A percentile compares a stretch with the other conserved stretches of the same genome.
These are phyloP conservation scores for Diaporthe sp. DNA, from an alignment of 2,329 filamentous ascomycete genomes.

Conservation along the genomic window DNA sequence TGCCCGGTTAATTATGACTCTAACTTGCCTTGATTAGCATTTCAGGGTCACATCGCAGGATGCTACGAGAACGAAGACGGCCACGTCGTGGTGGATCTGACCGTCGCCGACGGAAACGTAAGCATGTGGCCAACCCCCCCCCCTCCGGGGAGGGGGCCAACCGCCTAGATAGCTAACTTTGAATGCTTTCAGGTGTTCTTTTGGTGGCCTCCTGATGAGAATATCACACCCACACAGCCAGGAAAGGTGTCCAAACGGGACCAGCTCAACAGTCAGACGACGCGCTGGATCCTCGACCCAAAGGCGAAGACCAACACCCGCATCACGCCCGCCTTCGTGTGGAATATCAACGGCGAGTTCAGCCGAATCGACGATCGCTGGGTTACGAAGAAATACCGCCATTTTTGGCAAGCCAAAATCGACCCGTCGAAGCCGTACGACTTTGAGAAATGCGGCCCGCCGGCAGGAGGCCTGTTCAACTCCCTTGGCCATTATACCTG, in stretches of 20 bases:
- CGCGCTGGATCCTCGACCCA: slow-evolving; percentile 57
- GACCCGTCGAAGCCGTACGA: slow-evolving; percentile 56
- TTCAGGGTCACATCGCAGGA: slow-evolving; percentile 62
- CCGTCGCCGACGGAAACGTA: slow-evolving; percentile 56
- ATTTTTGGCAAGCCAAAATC: slow-evolving; percentile 61
- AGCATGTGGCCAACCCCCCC: no score
- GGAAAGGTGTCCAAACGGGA: slow-evolving; percentile 46
- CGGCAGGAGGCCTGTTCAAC: slow-evolving; percentile 60
- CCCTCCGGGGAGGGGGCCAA: no score
- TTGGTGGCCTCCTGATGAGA: slow-evolving; percentile 56
- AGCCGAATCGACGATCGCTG: slow-evolving; percentile 63
- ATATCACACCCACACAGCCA: slow-evolving; percentile 34
- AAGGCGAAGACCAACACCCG: slow-evolving; percentile 52
- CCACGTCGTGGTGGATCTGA: slow-evolving; percentile 59
- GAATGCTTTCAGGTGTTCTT: slow-evolving; percentile 52
- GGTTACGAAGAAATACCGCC: slow-evolving; percentile 58
- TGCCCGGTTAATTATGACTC: no score
- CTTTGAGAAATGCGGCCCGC: slow-evolving; percentile 59
- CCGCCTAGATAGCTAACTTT: no score
- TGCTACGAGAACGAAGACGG: slow-evolving; percentile 63
- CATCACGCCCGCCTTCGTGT: slow-evolving; percentile 52
- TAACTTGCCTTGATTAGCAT: no score
- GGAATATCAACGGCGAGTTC: slow-evolving; percentile 63
- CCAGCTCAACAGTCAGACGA: slow-evolving; percentile 55
- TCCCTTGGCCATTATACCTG: slow-evolving; percentile 60